Percentiles rank a stretch among this genome's conserved stretches.
Evolutionary conservation across 345 rosid genomes (phyloP).

Genomic region (Euphorbia lathyris): DNA sequence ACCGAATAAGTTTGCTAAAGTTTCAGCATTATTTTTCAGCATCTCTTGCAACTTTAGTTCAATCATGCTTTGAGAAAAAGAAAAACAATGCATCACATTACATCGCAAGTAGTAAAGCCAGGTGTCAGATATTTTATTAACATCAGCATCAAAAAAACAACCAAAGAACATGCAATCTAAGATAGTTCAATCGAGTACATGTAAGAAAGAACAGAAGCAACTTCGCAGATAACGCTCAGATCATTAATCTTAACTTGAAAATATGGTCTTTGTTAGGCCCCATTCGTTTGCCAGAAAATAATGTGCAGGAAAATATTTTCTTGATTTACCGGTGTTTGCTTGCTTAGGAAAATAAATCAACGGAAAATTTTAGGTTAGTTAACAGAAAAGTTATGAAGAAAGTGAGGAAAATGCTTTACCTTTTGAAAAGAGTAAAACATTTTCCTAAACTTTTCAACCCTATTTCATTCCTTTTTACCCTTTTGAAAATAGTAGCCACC

Average conservation of each 20-base stretch:
- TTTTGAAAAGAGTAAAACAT: too few species aligned
- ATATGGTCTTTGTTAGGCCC: background rate
- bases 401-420: too few species aligned
- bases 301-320: too few species aligned
- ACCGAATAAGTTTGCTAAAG: background rate
- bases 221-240: background rate
- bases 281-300: too few species aligned
- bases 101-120: background rate
- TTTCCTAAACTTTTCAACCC: too few species aligned
- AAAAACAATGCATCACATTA: background rate
- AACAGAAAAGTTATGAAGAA: too few species aligned
- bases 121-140: background rate
- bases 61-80: background rate
- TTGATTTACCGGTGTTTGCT: too few species aligned
- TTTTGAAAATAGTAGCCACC: too few species aligned
- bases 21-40: background rate
- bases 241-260: too few species aligned
- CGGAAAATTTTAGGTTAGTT: too few species aligned
- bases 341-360: too few species aligned
- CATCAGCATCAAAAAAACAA: background rate
- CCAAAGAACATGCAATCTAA: background rate
- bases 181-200: slow-evolving; percentile 2
- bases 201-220: background rate
- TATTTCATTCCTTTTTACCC: too few species aligned
- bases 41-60: background rate